Base-by-base conservation (phyloP, 176 grass and related monocot genomes). In the Microstegium vimineum region DNA sequence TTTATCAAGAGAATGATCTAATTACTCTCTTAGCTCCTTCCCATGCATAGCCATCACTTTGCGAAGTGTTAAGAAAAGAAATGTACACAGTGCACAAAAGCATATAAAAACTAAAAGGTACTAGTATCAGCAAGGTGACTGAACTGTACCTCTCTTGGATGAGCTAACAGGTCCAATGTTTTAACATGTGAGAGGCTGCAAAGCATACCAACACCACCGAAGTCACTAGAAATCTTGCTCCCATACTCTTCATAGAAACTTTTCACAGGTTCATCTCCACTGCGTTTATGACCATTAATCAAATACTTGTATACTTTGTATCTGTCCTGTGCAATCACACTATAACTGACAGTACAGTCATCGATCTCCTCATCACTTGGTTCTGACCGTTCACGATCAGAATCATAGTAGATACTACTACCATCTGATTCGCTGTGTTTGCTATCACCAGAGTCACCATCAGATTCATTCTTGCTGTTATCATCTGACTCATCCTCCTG, bases 91-190 rank as follows among this genome's bases (percentile, higher is more conserved):
- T 64, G 76, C 27, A 22, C 26, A 23, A 76, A 47, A 45, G 18
- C 40, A 25, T 25, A 6, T 51, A 66, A 66, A 51, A 37, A 67
- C n/a, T n/a, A 36, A n/a, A 33, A 49, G 13, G 77, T 2, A 23
- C 42, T 66, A 51, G 61, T 66, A 79, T 35, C 18, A 46, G 27
- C 62, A 35, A 36, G 20, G 30, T 68, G 42, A 66, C 1, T 68
- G 4, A 17, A 52, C 12, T 52, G 63, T 80, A 80, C 77, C 77
- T 80, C 77, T 68, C 7, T 2, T 80, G 62, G 20, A 68, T 68
- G 62, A 52, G 77, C 77, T 52, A 80, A 18, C 13, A 80, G 43
- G 4, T 52, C 62, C 77, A 80, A 35, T 26, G 6, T 80, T 67
- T 26, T 11, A 51, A 68, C 77, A 26, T 68, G 31, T 79, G 77